phyloP scores from a whole-genome alignment of 495 filamentous ascomycete genomes.

The Penicillium paxilli region DNA sequence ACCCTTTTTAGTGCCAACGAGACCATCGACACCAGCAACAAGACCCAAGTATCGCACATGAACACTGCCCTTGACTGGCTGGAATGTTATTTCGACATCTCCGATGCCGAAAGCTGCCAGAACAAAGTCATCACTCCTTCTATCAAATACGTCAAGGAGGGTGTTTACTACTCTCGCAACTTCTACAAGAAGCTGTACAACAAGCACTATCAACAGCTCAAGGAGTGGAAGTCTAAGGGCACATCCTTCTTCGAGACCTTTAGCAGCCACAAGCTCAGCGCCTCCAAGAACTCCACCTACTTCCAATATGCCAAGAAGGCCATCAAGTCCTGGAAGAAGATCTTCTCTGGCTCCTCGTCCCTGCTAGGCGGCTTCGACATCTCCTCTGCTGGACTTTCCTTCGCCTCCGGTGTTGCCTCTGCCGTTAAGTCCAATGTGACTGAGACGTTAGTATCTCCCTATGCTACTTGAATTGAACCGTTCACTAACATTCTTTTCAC shows the following conservation, averaged over 20 bases:
- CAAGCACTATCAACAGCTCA: background rate
- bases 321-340: background rate
- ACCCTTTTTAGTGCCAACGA: background rate
- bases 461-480: background rate
- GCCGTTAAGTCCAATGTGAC: background rate
- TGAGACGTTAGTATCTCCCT: background rate
- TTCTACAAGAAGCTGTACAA: background rate
- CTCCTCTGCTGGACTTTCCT: background rate
- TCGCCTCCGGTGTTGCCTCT: background rate
- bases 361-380: background rate
- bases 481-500: background rate
- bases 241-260: background rate
- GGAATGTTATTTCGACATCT: slow-evolving; percentile 2
- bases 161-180: background rate
- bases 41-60: background rate
- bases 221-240: background rate
- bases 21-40: background rate
- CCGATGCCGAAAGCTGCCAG: background rate
- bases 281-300: background rate
- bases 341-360: background rate
- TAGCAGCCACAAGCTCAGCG: background rate
- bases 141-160: background rate
- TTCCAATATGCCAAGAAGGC: background rate
- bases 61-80: background rate
- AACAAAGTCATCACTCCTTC: background rate